These are phyloP conservation scores for Aaosphaeria arxii DNA, from an alignment of 2,329 filamentous ascomycete species.

Conservation along the genomic window DNA sequence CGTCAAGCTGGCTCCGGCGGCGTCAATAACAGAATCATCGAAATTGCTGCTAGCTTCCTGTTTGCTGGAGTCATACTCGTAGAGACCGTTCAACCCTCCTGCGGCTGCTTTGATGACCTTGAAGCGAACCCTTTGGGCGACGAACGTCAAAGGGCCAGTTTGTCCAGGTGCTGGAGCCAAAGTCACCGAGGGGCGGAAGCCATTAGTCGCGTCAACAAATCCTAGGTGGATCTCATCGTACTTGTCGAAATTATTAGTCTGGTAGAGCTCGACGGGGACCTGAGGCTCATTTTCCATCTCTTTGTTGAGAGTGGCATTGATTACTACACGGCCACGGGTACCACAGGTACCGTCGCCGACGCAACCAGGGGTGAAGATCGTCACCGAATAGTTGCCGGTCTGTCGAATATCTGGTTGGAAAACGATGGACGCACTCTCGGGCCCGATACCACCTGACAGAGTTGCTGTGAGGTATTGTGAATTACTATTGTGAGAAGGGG, in stretches of 20 bases:
- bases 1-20: constrained; percentile 66
- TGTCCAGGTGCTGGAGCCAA: constrained; percentile 68
- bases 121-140: constrained; percentile 87
- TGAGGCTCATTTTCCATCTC: constrained; percentile 38
- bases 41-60: constrained; percentile 62
- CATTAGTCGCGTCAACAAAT: constrained; percentile 71
- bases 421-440: constrained; percentile 65
- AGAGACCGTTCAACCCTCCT: constrained; percentile 83
- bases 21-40: constrained; percentile 70
- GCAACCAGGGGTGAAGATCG: constrained; percentile 91
- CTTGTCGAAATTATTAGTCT: constrained; percentile 96
- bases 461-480: constrained; percentile 74
- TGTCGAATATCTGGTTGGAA: constrained; percentile 83
- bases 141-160: constrained; percentile 62
- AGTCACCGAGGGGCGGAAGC: constrained; percentile 78
- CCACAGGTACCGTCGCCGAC: constrained; percentile 72
- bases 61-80: constrained; percentile 74
- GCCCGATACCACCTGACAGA: constrained; percentile 55
- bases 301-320: constrained; percentile 69
- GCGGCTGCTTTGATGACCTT: constrained; percentile 69
- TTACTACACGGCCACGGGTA: constrained; percentile 74
- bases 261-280: constrained; percentile 66
- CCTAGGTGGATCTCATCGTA: constrained; percentile 91
- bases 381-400: constrained; percentile 87
- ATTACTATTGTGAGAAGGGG: constrained; percentile 65